Percentiles rank a stretch among this genome's conserved stretches.
These are phyloP conservation scores for Arxiozyma bovina DNA, from an alignment of 1,139 yeast species.

Conservation along the genomic window DNA sequence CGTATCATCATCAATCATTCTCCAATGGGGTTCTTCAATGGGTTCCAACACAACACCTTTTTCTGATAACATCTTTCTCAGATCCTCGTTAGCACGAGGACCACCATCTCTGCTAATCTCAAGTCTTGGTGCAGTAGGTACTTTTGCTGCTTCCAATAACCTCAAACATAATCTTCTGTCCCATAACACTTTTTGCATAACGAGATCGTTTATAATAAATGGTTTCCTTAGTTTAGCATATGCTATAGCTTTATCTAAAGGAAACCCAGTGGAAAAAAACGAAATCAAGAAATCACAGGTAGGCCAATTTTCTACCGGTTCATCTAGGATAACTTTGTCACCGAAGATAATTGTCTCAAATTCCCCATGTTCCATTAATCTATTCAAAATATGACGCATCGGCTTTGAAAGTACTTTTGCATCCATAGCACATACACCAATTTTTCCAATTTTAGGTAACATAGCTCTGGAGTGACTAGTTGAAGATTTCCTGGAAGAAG, in stretches of 20 bases:
- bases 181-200: constrained; percentile 90
- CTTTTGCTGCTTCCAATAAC: constrained; percentile 72
- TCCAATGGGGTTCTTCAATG: constrained; percentile 68
- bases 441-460: constrained; percentile 75
- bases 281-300: constrained; percentile 91
- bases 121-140: constrained; percentile 80
- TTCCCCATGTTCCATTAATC: constrained; percentile 86
- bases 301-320: constrained; percentile 93
- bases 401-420: constrained; percentile 94
- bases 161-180: constrained; percentile 84
- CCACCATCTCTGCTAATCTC: constrained; percentile 97
- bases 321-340: constrained; percentile 93
- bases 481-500: constrained; percentile 30
- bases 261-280: constrained; percentile 93
- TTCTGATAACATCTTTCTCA: constrained; percentile 44
- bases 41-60: constrained; percentile 51
- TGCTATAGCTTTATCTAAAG: constrained; percentile 86
- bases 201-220: constrained; percentile 76
- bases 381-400: constrained; percentile 79
- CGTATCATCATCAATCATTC: constrained; percentile 81
- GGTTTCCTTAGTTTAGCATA: constrained; percentile 89
- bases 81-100: constrained; percentile 67
- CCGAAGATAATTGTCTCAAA: constrained; percentile 96
- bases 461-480: constrained; percentile 34
- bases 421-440: constrained; percentile 99